phyloP scores from a whole-genome alignment of 169 alveolate species.

The Theileria parva region DNA sequence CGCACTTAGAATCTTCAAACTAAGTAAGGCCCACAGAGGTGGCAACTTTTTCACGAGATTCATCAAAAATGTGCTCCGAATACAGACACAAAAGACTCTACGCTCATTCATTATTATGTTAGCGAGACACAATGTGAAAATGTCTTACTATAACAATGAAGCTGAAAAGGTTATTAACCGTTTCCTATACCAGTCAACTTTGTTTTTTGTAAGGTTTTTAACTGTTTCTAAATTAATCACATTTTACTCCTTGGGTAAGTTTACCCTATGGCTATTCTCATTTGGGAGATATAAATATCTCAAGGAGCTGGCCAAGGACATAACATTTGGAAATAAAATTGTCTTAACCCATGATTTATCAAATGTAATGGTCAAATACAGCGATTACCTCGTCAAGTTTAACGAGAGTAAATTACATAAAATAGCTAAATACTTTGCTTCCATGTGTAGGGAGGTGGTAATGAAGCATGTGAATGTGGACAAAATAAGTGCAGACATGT shows the following conservation, averaged over 20 bases:
- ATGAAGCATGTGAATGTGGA: slow-evolving; percentile 3
- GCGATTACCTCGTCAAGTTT: slow-evolving; percentile 9
- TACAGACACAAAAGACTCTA: slow-evolving; percentile 10
- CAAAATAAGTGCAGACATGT: slow-evolving; percentile 5
- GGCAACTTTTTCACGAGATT: not conserved
- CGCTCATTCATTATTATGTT: slow-evolving; percentile 25
- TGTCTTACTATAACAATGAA: not conserved
- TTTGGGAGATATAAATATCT: slow-evolving; percentile 8
- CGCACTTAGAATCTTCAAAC: slow-evolving; percentile 35
- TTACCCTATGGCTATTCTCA: not conserved
- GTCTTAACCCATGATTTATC: slow-evolving; percentile 3
- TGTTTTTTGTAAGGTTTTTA: slow-evolving; percentile 8
- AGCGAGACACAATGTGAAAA: not conserved
- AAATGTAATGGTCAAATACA: not conserved
- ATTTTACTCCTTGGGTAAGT: slow-evolving; percentile 6
- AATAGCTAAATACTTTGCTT: slow-evolving; percentile 8
- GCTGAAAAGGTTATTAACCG: slow-evolving; percentile 21
- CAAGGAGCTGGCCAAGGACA: not conserved
- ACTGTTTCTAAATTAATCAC: slow-evolving; percentile 1
- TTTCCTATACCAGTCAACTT: slow-evolving; percentile 30
- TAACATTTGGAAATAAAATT: slow-evolving; percentile 9
- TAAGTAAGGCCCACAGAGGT: slow-evolving; percentile 25
- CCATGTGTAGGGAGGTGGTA: slow-evolving; percentile 25
- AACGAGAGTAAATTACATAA: not conserved
- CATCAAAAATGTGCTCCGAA: slow-evolving; percentile 15